phyloP scores from a whole-genome alignment of 805 yeast genomes.

The Yamadazyma philogaea region DNA sequence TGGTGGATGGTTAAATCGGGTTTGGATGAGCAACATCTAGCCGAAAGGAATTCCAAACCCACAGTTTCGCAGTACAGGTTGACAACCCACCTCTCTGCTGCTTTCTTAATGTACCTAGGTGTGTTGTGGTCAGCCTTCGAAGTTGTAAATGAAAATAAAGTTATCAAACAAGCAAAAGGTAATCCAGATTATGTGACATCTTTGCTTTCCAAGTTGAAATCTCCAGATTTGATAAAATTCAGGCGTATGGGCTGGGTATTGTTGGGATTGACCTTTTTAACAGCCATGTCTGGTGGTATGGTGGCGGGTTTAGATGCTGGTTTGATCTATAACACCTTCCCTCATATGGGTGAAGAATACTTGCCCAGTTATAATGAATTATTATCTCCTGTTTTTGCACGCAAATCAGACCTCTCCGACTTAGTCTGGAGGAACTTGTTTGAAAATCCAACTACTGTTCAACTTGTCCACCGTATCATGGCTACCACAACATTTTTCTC shows the following conservation, averaged over 20 bases:
- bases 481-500: conserved; percentile 79
- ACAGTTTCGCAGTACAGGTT: conserved; percentile 94
- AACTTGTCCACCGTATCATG: conserved; percentile 80
- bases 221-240: conserved; percentile 56
- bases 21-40: conserved; percentile 72
- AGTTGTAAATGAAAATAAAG: conserved; percentile 67
- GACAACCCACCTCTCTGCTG: conserved; percentile 92
- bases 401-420: conserved; percentile 66
- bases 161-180: conserved; percentile 43
- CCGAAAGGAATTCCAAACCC: conserved; percentile 86
- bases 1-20: conserved; percentile 99
- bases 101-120: conserved; percentile 81
- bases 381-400: conserved; percentile 68
- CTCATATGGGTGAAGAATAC: conserved; percentile 88
- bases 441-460: conserved; percentile 96
- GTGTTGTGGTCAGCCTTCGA: conserved; percentile 90
- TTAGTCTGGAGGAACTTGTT: conserved; percentile 87
- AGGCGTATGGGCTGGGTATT: conserved; percentile 56
- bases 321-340: conserved; percentile 90
- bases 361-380: conserved; percentile 77
- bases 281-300: conserved; percentile 97
- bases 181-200: conserved; percentile 54
- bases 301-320: conserved; percentile 99
- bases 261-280: conserved; percentile 68
- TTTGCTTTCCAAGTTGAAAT: conserved; percentile 56